phyloP scores from a whole-genome alignment of 331 rosid species.

The Malus hybrid region DNA sequence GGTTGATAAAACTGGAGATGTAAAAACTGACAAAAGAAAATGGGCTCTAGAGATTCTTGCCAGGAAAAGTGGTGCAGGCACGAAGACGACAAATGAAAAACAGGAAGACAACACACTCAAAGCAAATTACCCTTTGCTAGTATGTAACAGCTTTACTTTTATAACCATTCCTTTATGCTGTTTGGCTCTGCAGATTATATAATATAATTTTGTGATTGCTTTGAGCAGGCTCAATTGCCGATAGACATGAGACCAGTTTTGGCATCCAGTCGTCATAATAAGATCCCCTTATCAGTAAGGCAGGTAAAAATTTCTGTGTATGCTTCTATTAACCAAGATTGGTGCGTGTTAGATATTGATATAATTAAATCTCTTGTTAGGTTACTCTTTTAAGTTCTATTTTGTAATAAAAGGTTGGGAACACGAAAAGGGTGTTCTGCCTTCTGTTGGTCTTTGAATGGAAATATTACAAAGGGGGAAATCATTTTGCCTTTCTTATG shows the following conservation, averaged over 20 bases:
- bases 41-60: conserved; percentile 97
- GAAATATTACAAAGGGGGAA: background rate
- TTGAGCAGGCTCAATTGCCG: conserved; percentile 82
- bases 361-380: background rate
- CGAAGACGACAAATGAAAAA: conserved; percentile 34
- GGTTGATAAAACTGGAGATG: conserved; percentile 36
- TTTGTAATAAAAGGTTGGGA: background rate
- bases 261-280: conserved; percentile 63
- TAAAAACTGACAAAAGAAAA: conserved; percentile 69
- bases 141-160: conserved; percentile 35
- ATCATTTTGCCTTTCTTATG: background rate
- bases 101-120: conserved; percentile 57
- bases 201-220: conserved; percentile 31
- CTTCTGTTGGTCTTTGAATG: background rate
- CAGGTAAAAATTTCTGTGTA: conserved; percentile 61
- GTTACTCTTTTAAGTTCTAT: background rate
- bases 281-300: conserved; percentile 74
- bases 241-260: conserved; percentile 77
- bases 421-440: background rate
- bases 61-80: conserved; percentile 54
- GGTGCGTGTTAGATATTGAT: background rate
- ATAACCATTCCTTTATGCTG: conserved; percentile 11
- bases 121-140: conserved; percentile 83
- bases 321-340: background rate
- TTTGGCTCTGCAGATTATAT: conserved; percentile 7